phyloP scores from a whole-genome alignment of 2,329 filamentous ascomycete species.

The Atkinsonella hypoxylon region DNA sequence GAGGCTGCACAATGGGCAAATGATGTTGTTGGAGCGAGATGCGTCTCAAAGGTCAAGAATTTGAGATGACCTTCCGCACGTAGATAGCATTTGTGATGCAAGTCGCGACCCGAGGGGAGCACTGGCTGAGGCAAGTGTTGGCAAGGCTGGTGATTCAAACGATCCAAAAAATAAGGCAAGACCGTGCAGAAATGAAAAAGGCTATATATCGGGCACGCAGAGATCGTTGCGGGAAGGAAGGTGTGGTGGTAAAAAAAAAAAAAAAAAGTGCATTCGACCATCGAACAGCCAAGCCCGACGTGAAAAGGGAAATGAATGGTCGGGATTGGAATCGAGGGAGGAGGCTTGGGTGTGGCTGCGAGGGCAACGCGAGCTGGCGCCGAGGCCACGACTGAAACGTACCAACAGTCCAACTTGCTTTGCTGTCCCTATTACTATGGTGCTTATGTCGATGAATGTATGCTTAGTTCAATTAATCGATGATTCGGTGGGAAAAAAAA shows the following conservation, averaged over 20 bases:
- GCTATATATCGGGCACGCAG: not conserved
- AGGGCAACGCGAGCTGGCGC: not conserved
- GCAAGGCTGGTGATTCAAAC: not conserved
- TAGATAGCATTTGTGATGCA: not conserved
- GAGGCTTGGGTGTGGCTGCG: not conserved
- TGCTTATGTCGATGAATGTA: not conserved
- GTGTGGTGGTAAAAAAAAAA: not conserved
- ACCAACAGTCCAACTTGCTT: not conserved
- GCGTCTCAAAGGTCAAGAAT: not conserved
- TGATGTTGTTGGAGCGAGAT: slow-evolving; percentile 11
- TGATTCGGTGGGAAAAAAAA: slow-evolving; percentile 1
- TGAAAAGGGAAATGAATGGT: not conserved
- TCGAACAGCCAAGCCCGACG: not conserved
- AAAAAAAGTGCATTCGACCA: not conserved
- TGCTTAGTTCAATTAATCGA: not conserved
- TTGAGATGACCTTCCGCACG: slow-evolving; percentile 1
- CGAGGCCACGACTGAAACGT: not conserved
- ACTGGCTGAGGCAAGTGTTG: not conserved
- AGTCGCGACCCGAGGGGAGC: slow-evolving; percentile 3
- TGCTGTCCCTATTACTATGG: not conserved
- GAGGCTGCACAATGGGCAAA: slow-evolving; percentile 9
- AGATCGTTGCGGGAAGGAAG: not conserved
- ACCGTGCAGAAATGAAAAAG: not conserved
- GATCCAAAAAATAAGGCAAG: not conserved
- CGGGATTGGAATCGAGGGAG: not conserved